Percentiles rank a stretch among this genome's conserved stretches.
Conservation (phyloP, 805 yeast species). For the Sporopachydermia lactativora region DNA sequence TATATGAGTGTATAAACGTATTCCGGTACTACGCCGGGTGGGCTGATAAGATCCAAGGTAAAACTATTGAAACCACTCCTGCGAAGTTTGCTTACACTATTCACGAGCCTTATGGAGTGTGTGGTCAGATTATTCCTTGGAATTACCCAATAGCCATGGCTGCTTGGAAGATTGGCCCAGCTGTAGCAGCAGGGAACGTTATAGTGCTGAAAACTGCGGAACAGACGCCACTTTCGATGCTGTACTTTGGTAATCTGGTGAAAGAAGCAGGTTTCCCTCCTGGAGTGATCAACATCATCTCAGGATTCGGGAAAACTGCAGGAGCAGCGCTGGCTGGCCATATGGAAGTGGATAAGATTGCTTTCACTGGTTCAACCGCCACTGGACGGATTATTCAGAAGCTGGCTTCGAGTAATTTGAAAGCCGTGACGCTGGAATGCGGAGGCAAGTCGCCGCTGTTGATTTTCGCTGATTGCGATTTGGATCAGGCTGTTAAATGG, state of each 20-base stretch:
- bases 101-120: slow-evolving; percentile 53
- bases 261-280: slow-evolving; percentile 62
- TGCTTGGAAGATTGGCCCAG: slow-evolving; percentile 74
- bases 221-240: slow-evolving; percentile 57
- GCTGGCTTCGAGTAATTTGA: slow-evolving; percentile 41
- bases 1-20: slow-evolving; percentile 39
- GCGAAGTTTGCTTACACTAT: slow-evolving; percentile 54
- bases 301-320: slow-evolving; percentile 56
- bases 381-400: slow-evolving; percentile 46
- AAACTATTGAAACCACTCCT: slow-evolving; percentile 43
- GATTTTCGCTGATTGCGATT: slow-evolving; percentile 47
- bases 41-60: slow-evolving; percentile 58
- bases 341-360: slow-evolving; percentile 40
- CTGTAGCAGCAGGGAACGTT: slow-evolving; percentile 67
- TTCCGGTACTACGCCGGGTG: slow-evolving; percentile 61
- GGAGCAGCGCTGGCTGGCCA: slow-evolving; percentile 58
- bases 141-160: slow-evolving; percentile 56
- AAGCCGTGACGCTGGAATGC: slow-evolving; percentile 54
- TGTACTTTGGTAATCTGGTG: slow-evolving; percentile 43
- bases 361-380: slow-evolving; percentile 53
- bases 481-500: slow-evolving; percentile 56
- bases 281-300: slow-evolving; percentile 58
- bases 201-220: slow-evolving; percentile 65
- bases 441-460: slow-evolving; percentile 62
- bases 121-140: slow-evolving; percentile 63